A percentile compares a stretch with the other conserved stretches of the same genome.
Evolutionary conservation across 2,329 filamentous ascomycete genomes (phyloP).

Genomic region (Hysterium pulicare): DNA sequence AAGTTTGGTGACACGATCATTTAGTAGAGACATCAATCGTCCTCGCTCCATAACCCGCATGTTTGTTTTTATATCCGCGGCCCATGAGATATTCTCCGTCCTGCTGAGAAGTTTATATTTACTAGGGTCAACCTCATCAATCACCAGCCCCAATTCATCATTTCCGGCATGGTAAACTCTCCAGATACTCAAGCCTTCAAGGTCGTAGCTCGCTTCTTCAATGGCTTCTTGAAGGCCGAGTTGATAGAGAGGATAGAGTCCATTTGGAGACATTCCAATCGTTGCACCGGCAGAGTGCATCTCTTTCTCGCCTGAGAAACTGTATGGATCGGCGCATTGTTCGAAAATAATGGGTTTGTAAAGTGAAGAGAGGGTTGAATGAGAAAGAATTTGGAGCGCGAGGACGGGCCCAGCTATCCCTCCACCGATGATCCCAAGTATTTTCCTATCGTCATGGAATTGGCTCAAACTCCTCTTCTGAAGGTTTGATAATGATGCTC

Average conservation of each 20-base stretch:
- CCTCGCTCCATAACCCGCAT: constrained; percentile 2
- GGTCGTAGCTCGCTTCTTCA: background rate
- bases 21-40: background rate
- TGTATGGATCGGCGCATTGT: background rate
- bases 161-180: too few relatives aligned
- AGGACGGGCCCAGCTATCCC: background rate
- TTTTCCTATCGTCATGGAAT: too few relatives aligned
- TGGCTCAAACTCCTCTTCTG: too few relatives aligned
- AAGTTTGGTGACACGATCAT: background rate
- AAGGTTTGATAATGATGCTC: too few relatives aligned
- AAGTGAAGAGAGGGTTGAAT: background rate
- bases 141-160: too few relatives aligned
- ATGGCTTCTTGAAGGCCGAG: background rate
- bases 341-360: background rate
- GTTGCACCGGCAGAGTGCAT: background rate
- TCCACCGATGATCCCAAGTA: background rate
- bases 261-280: background rate
- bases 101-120: background rate
- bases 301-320: background rate
- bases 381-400: background rate
- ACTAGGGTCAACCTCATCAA: too few relatives aligned
- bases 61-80: constrained; percentile 1
- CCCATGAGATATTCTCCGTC: background rate
- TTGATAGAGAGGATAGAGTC: background rate
- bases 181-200: background rate